phyloP scores from a whole-genome alignment of 192 early-diverging fungal genomes.

The Coemansia sp. region DNA sequence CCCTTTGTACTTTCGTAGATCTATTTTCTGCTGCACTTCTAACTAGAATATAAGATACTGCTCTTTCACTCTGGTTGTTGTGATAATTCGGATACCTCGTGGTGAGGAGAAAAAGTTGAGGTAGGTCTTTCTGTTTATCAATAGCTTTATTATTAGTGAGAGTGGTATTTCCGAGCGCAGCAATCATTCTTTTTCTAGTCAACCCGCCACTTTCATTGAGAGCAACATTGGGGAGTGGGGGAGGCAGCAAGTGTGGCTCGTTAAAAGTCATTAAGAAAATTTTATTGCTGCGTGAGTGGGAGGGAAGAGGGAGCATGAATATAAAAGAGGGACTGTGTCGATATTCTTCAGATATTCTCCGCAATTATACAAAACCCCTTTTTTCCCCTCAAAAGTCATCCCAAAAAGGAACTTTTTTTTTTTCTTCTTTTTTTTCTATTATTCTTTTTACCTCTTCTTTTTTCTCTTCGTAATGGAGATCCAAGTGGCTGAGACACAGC shows the following conservation, averaged over 20 bases:
- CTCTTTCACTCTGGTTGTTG: not conserved
- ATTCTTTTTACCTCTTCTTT: not conserved
- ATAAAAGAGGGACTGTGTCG: not conserved
- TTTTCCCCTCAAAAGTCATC: not conserved
- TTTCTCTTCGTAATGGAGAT: constrained; percentile 16
- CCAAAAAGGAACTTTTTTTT: not conserved
- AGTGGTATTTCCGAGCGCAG: not conserved
- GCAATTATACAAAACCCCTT: not conserved
- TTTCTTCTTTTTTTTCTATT: not conserved
- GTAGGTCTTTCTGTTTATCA: not conserved
- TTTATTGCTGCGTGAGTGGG: not conserved
- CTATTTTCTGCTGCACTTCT: not conserved
- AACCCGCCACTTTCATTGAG: not conserved
- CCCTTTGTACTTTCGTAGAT: no score
- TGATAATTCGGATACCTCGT: not conserved
- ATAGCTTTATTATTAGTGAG: not conserved
- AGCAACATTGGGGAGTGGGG: not conserved
- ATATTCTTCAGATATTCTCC: not conserved
- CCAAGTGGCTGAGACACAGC: constrained; percentile 8
- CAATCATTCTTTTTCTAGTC: not conserved
- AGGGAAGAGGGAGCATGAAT: not conserved
- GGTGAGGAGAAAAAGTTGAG: not conserved
- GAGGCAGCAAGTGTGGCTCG: not conserved
- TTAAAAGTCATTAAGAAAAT: not conserved
- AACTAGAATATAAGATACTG: no score